These are phyloP conservation scores for Cryptosporidium sp. DNA, from an alignment of 169 alveolate species.

Conservation along the genomic window DNA sequence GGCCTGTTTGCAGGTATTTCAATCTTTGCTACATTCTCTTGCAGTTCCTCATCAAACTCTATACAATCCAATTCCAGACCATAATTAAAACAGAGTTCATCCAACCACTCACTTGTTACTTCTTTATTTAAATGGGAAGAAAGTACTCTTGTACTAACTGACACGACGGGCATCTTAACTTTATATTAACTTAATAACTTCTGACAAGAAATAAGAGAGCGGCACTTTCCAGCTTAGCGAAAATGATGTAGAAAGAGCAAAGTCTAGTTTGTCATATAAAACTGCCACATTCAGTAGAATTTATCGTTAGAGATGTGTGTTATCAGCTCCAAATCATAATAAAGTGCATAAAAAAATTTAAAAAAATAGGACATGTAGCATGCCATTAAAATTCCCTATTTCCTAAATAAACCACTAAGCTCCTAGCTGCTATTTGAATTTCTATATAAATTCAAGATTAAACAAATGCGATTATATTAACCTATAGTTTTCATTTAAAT, in stretches of 20 bases:
- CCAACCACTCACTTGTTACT: conserved; percentile 91
- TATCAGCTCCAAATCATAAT: not conserved
- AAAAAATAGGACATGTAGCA: not conserved
- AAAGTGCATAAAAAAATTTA: not conserved
- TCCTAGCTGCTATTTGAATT: not conserved
- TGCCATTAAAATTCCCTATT: too few relatives aligned
- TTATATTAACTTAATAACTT: not conserved
- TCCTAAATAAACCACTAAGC: not conserved
- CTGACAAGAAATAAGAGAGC: not conserved
- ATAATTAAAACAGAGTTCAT: conserved; percentile 94
- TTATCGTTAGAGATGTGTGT: not conserved
- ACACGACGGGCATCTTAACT: conserved; percentile 86
- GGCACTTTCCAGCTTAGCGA: not conserved
- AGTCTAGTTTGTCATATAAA: not conserved
- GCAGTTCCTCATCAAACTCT: conserved; percentile 84
- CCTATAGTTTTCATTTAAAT: conserved; percentile 14
- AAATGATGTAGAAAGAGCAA: not conserved
- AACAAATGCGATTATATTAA: not conserved
- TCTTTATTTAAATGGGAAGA: conserved; percentile 79
- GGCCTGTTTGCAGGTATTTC: conserved; percentile 93
- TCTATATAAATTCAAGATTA: not conserved
- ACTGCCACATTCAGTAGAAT: not conserved
- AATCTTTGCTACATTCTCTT: conserved; percentile 81
- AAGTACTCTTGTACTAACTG: conserved; percentile 82
- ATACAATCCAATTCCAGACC: conserved; percentile 96